Evolutionary conservation across 2,329 filamentous ascomycete species (phyloP).

Genomic region (Trichoderma hamatum): DNA sequence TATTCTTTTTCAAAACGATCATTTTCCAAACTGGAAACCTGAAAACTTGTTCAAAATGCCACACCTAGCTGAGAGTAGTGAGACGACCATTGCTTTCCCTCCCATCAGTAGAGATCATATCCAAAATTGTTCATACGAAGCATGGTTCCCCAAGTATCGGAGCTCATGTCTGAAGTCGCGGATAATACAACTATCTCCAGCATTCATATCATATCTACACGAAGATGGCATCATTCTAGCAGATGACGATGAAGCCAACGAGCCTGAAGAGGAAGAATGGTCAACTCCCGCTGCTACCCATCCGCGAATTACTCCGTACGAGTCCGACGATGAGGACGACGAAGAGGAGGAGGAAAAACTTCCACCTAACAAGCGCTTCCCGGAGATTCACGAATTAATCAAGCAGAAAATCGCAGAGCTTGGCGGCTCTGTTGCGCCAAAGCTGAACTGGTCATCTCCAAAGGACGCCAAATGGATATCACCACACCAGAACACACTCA

Average conservation of each 20-base stretch:
- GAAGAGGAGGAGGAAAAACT: slow-evolving; percentile 48
- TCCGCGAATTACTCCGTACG: slow-evolving; percentile 42
- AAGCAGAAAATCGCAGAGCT: slow-evolving; percentile 77
- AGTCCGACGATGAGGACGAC: slow-evolving; percentile 53
- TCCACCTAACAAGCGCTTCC: slow-evolving; percentile 61
- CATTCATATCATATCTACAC: slow-evolving; percentile 84
- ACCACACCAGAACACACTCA: slow-evolving; percentile 81
- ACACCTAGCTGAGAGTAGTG: slow-evolving; percentile 37
- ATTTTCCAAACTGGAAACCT: not conserved
- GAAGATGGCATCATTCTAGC: slow-evolving; percentile 92
- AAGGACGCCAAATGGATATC: slow-evolving; percentile 96
- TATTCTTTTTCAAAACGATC: not conserved
- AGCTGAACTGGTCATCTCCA: slow-evolving; percentile 96
- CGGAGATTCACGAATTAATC: slow-evolving; percentile 76
- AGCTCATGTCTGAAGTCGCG: slow-evolving; percentile 81
- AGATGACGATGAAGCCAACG: slow-evolving; percentile 61
- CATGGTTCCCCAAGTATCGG: slow-evolving; percentile 86
- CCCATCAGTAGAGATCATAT: slow-evolving; percentile 86
- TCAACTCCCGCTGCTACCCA: slow-evolving; percentile 41
- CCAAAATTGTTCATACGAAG: slow-evolving; percentile 90
- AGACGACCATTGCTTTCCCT: slow-evolving; percentile 66
- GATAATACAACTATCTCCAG: slow-evolving; percentile 73
- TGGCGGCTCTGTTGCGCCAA: slow-evolving; percentile 84
- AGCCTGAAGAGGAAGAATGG: slow-evolving; percentile 60
- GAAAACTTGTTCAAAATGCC: slow-evolving; percentile 39